These are phyloP conservation scores for Eutrema salsugineum DNA, from an alignment of 441 rosid genomes.

Conservation along the genomic window DNA sequence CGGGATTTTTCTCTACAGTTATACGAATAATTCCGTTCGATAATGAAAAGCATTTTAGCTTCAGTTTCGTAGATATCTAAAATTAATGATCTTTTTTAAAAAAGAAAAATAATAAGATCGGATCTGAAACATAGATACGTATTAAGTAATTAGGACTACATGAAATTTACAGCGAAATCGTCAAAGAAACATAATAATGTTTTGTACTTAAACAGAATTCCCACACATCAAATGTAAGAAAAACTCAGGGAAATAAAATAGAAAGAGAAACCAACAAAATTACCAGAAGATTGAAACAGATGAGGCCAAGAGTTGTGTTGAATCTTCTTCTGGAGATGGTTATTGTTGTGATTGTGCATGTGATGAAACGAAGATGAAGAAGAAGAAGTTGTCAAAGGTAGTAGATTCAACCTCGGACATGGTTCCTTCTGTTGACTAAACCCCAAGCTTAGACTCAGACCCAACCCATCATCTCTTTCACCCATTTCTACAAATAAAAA, in stretches of 20 bases:
- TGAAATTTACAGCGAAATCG: not conserved
- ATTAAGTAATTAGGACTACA: not conserved
- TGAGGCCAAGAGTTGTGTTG: slow-evolving; percentile 36
- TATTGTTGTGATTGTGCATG: slow-evolving; percentile 23
- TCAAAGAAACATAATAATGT: not conserved
- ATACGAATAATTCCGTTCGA: not conserved
- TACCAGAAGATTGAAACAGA: slow-evolving; percentile 52
- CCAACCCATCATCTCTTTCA: slow-evolving; percentile 56
- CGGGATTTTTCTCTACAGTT: slow-evolving; percentile 36
- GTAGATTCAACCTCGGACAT: slow-evolving; percentile 42
- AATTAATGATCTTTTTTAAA: not conserved
- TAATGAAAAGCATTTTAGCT: not conserved
- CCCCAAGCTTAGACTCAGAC: slow-evolving; percentile 52
- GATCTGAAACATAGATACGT: slow-evolving; percentile 8
- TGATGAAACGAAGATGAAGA: slow-evolving; percentile 31
- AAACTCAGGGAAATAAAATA: not conserved
- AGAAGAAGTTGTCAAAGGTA: slow-evolving; percentile 36
- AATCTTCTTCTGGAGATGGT: slow-evolving; percentile 22
- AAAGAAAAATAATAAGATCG: not conserved
- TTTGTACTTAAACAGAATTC: not conserved
- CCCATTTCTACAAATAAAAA: slow-evolving; percentile 39
- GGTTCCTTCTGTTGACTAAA: slow-evolving; percentile 34
- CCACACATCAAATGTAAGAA: not conserved
- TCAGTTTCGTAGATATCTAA: not conserved
- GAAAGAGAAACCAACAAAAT: not conserved